Percentiles rank a stretch among this genome's conserved stretches.
Evolutionary conservation across 805 yeast species (phyloP).

Genomic region (Nakazawaea ambrosiae): DNA sequence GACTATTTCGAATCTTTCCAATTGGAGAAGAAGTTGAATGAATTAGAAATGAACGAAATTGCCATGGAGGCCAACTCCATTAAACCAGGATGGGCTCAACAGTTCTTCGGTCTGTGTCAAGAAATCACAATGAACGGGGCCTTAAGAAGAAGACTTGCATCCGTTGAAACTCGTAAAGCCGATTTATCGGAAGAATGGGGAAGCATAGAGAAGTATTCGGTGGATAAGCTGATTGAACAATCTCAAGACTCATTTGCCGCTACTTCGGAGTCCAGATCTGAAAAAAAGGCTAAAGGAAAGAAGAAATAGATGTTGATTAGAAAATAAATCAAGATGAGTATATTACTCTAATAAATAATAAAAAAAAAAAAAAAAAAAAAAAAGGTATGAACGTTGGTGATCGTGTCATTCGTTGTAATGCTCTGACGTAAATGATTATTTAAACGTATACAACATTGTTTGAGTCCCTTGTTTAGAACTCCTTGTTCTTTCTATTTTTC

Average conservation of each 20-base stretch:
- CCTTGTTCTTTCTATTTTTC: slow-evolving; percentile 34
- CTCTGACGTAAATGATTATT: no score
- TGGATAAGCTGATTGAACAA: neutral
- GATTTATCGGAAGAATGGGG: slow-evolving; percentile 27
- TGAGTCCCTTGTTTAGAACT: slow-evolving; percentile 6
- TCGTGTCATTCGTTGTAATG: no score
- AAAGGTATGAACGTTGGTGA: no score
- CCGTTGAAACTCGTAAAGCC: slow-evolving; percentile 37
- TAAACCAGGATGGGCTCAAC: slow-evolving; percentile 76
- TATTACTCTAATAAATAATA: no score
- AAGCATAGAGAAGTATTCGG: slow-evolving; percentile 8
- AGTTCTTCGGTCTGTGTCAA: slow-evolving; percentile 70
- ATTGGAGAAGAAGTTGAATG: slow-evolving; percentile 71
- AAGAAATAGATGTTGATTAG: no score
- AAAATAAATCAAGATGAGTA: no score
- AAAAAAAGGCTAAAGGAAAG: no score
- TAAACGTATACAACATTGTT: no score
- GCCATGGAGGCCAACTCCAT: slow-evolving; percentile 65
- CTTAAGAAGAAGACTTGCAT: slow-evolving; percentile 60
- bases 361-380: no score
- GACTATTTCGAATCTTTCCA: slow-evolving; percentile 76
- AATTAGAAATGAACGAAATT: slow-evolving; percentile 71
- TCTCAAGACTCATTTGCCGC: neutral
- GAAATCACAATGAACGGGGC: slow-evolving; percentile 94
- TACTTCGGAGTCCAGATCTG: no score